phyloP scores from a whole-genome alignment of 2,329 filamentous ascomycete genomes.

The Neocucurbitaria cava region DNA sequence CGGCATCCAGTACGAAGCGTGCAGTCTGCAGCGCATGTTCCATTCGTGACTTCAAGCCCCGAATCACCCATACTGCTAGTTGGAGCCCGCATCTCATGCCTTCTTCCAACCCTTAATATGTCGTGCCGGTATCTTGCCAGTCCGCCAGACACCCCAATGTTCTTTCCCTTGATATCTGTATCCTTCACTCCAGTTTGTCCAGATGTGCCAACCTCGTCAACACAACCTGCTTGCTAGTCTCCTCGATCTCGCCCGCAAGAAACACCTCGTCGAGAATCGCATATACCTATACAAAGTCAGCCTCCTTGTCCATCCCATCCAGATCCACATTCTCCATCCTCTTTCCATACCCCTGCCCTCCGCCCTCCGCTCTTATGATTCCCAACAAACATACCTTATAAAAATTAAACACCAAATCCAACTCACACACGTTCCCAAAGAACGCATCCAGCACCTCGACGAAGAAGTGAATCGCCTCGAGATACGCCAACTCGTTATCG shows the following conservation, averaged over 20 bases:
- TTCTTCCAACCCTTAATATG: background rate
- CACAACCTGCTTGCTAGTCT: slow-evolving; percentile 98
- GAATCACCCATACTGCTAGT: background rate
- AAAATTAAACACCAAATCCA: slow-evolving; percentile 83
- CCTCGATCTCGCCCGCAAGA: slow-evolving; percentile 95
- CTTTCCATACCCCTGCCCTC: too few relatives aligned
- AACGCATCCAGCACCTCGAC: slow-evolving; percentile 98
- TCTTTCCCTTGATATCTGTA: background rate
- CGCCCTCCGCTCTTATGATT: too few relatives aligned
- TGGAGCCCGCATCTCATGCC: background rate
- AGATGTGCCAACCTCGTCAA: slow-evolving; percentile 92
- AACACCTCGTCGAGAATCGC: slow-evolving; percentile 99
- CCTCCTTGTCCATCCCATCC: background rate
- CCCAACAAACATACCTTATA: slow-evolving; percentile 70
- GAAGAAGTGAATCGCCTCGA: slow-evolving; percentile 99
- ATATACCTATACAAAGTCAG: slow-evolving; percentile 70
- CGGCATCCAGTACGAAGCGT: background rate
- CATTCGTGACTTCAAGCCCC: background rate
- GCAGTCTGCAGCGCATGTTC: background rate
- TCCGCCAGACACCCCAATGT: background rate
- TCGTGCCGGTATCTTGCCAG: background rate
- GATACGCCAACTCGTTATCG: slow-evolving; percentile 95
- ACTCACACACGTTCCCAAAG: slow-evolving; percentile 98
- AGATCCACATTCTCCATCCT: too few relatives aligned
- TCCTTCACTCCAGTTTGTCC: slow-evolving; percentile 83